Evolutionary conservation across 2,329 filamentous ascomycete species (phyloP), one percentile per base, ranked within the genome.

Genomic region (Trichophyton simii): DNA sequence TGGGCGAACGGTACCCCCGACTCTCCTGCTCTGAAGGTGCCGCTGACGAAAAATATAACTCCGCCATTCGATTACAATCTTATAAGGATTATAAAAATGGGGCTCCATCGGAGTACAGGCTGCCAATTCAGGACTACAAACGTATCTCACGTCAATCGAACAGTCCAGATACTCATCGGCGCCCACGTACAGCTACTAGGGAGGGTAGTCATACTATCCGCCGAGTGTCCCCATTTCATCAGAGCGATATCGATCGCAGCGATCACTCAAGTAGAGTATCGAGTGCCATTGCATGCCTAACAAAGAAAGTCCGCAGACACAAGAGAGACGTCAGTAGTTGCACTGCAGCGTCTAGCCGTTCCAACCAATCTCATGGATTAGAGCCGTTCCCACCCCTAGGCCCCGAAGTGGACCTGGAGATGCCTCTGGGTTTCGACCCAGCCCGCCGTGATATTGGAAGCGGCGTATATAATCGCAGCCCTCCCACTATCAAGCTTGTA

Each of bases 1-100:
- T 66, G 20, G n/a, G 28, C 2, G 50, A 55, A 55, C 15, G 50
- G 28, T 55, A 36, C 18, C 50, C 50, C 34, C 50, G 50, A 2
- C 50, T 55, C 15, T 55, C 50, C 25, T 55, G 50, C n/a, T 55
- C 50, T 13, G 50, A 55, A 36, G 50, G 50, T 15, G 31, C 50
- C n/a, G 50, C 50, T 2, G 50, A 55, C 7, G 50, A 55, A 28
- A 55, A 36, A 36, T 55, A 55, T n/a, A 55, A 36, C 11, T 28
- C 25, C 6, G 50, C 28, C 28, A 36, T 18, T 20, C 13, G 13
- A 6, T 28, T 38, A 1, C 50, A 55, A 20, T 36, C 50, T 15
- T 13, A 38, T 38, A 38, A 13, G 9, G 11, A 28, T 55, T 28
- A 55, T 28, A 36, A 36, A 55, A 55, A 55, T 3, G 28, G 50